Conservation (phyloP, 352 stramenopile genomes). For the Phytophthora pinifolia region DNA sequence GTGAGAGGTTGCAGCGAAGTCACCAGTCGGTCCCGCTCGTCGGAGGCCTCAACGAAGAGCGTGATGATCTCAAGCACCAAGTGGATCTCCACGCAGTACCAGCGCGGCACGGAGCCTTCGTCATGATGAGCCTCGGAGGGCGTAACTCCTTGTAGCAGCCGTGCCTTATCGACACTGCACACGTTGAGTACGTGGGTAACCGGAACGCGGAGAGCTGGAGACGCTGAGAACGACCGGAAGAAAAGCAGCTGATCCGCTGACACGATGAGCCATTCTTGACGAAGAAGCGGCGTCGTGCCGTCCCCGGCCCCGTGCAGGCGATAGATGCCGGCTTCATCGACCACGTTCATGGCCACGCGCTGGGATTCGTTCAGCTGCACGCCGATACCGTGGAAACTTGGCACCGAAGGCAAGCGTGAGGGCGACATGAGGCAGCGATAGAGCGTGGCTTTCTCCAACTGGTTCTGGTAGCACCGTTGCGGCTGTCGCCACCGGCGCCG, state of each 20-base stretch:
- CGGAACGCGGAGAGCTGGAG: slow-evolving; percentile 39
- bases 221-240: slow-evolving; percentile 65
- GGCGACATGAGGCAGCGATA: slow-evolving; percentile 64
- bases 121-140: slow-evolving; percentile 4
- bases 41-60: slow-evolving; percentile 52
- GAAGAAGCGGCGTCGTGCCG: slow-evolving; percentile 44
- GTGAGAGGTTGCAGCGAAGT: slow-evolving; percentile 22
- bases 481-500: slow-evolving; percentile 19
- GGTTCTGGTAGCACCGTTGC: slow-evolving; percentile 32
- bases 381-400: slow-evolving; percentile 54
- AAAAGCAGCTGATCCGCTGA: slow-evolving; percentile 59
- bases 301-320: slow-evolving; percentile 38
- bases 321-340: slow-evolving; percentile 62
- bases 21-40: slow-evolving; percentile 26
- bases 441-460: slow-evolving; percentile 49
- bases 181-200: slow-evolving; percentile 55
- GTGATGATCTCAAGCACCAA: slow-evolving; percentile 55
- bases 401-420: slow-evolving; percentile 38
- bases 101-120: slow-evolving; percentile 23
- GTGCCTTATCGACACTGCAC: slow-evolving; percentile 26
- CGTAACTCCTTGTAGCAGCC: slow-evolving; percentile 21
- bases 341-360: slow-evolving; percentile 57
- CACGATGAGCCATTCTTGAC: slow-evolving; percentile 76
- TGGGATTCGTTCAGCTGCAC: slow-evolving; percentile 55
- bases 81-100: slow-evolving; percentile 63